Base-by-base conservation (phyloP, 2,329 filamentous ascomycete species). In the Alternaria ventricosa region DNA sequence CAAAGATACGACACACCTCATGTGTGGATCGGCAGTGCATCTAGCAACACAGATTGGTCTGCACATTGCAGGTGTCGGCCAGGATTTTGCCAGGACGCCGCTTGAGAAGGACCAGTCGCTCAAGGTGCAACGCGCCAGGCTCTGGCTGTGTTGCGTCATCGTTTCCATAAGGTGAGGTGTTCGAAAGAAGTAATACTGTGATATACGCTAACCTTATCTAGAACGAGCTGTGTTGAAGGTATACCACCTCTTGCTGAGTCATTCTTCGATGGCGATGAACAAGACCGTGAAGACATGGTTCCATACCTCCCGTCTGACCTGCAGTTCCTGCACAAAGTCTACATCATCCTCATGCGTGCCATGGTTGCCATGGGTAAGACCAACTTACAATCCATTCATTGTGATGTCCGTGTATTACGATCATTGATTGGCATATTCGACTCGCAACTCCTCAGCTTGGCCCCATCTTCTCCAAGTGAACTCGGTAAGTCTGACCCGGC, bases 31-130 rank as follows among this genome's bases (percentile, higher is more conserved):
- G 15, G 79, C 80, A 30, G 71, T 81, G 4, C 79, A 82, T 61
- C 66, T 82, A 12, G 80, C 80, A 18, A 81, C 79, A 13, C 79
- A 81, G 60, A 80, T 81, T 51, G 80, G 80, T 5, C 69, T 82
- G 7, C 80, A 82, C 57, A 75, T 82, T 18, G 70, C 74, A 8
- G 78, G 79, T 10, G 73, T 79, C 3, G 78, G 78, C 13, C 80
- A 82, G 56, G 80, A 82, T 57, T 82, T 82, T 63, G 77, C 74
- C 4, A 72, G 79, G 30, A 78, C 75, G 56, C 75, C 76, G 9
- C 58, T 81, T 4, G 76, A 78, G 63, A 78, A 78, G 54, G 73
- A 78, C 25, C 71, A 76, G 30, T 71, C 75, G 6, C 73, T 80
- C 49, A 78, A 75, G 55, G 62, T 80, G 1, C 75, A 75, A n/a